Evolutionary conservation across 2,329 filamentous ascomycete genomes (phyloP).

Genomic region (Trichoderma sp.): DNA sequence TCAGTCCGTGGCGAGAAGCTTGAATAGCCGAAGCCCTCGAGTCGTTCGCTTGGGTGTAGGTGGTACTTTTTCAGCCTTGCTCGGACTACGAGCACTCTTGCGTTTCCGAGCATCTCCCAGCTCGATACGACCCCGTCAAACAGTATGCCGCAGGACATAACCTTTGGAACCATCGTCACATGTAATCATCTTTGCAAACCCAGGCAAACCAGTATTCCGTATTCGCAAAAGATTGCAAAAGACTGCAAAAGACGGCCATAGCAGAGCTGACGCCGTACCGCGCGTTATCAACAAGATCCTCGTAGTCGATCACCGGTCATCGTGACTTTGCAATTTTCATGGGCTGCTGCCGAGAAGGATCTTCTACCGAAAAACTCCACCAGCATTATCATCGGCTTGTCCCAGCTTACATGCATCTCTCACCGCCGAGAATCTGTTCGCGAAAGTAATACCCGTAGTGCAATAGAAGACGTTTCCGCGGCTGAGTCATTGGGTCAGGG

Average conservation of each 20-base stretch:
- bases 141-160: no score
- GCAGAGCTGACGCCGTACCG: not conserved
- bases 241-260: no score
- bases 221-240: not conserved
- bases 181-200: no score
- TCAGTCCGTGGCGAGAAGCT: no score
- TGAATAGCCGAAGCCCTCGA: no score
- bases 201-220: not conserved
- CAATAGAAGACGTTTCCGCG: not conserved
- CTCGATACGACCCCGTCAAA: no score
- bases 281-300: not conserved
- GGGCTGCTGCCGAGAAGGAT: not conserved
- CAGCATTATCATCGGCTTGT: not conserved
- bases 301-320: not conserved
- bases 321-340: no score
- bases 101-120: no score
- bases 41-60: no score
- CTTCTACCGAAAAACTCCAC: not conserved
- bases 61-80: no score
- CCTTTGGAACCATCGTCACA: no score
- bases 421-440: not conserved
- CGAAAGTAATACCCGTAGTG: not conserved
- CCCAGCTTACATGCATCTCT: slow-evolving; percentile 2
- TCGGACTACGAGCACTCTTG: no score
- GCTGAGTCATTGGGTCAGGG: slow-evolving; percentile 6